Percentiles rank a stretch among this genome's conserved stretches.
phyloP scores from a whole-genome alignment of 331 rosid species.

The Erythrophleum ivorense region DNA sequence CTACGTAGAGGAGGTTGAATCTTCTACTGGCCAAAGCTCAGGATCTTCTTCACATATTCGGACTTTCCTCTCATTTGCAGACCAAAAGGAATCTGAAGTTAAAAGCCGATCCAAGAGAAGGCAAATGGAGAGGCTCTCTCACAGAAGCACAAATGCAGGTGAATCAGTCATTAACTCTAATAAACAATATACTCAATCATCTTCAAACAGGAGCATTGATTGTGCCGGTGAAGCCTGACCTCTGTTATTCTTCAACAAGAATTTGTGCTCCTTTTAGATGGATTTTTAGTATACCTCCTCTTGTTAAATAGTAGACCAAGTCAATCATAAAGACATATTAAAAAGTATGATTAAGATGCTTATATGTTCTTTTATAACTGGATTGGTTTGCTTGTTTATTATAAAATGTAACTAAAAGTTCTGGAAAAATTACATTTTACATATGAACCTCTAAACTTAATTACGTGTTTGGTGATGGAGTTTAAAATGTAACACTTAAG shows the following conservation, averaged over 20 bases:
- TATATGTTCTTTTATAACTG: too few species aligned
- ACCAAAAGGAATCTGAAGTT: slow-evolving; percentile 70
- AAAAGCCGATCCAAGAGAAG: slow-evolving; percentile 63
- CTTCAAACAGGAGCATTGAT: slow-evolving; percentile 32
- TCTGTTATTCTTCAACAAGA: not conserved
- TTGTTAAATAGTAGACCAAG: too few species aligned
- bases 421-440: too few species aligned
- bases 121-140: slow-evolving; percentile 62
- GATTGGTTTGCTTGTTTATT: too few species aligned
- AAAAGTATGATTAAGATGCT: too few species aligned
- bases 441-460: too few species aligned
- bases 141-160: slow-evolving; percentile 44
- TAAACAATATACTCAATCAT: slow-evolving; percentile 39
- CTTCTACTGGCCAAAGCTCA: slow-evolving; percentile 27
- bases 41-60: slow-evolving; percentile 53
- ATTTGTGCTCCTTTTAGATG: not conserved
- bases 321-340: too few species aligned
- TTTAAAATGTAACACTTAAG: too few species aligned
- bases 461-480: too few species aligned
- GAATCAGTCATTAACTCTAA: slow-evolving; percentile 45
- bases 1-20: slow-evolving; percentile 35
- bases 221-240: slow-evolving; percentile 31
- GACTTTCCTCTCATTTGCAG: slow-evolving; percentile 74
- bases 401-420: too few species aligned
- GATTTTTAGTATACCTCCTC: too few species aligned